phyloP scores from a whole-genome alignment of 192 early-diverging fungal genomes.

The Tieghemiomyces parasiticus region DNA sequence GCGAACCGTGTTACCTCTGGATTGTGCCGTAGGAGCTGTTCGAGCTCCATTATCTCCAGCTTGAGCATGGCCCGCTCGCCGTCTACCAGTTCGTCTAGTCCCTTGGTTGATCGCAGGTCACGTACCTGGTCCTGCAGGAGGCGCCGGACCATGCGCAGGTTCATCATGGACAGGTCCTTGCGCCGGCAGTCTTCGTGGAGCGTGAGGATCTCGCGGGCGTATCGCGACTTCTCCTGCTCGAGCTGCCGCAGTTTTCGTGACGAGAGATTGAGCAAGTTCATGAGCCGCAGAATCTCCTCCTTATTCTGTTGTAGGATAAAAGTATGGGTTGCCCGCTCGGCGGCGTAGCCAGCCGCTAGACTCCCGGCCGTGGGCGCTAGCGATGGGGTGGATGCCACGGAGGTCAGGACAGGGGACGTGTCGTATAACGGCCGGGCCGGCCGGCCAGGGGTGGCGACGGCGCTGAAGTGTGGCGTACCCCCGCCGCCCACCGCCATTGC shows the following conservation, averaged over 20 bases:
- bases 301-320: no score
- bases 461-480: no score
- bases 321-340: no score
- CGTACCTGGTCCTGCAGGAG: conserved; percentile 18
- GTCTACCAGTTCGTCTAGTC: conserved; percentile 15
- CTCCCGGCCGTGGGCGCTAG: no score
- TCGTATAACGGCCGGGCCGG: no score
- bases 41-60: conserved; percentile 16
- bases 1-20: conserved; percentile 17
- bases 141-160: conserved; percentile 18
- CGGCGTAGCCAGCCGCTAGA: no score
- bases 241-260: conserved; percentile 31
- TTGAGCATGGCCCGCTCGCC: conserved; percentile 16
- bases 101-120: conserved; percentile 17
- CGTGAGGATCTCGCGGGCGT: conserved; percentile 28
- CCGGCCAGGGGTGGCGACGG: no score
- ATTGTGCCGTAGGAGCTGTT: conserved; percentile 20
- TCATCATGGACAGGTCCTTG: conserved; percentile 18
- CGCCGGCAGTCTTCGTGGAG: conserved; percentile 22
- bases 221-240: conserved; percentile 32
- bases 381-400: no score
- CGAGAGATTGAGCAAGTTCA: conserved; percentile 26
- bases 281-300: conserved; percentile 24
- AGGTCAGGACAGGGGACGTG: no score
- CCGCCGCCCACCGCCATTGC: neutral